Base-by-base conservation (phyloP, 106 monocot species). In the Iris macrosiphon region DNA sequence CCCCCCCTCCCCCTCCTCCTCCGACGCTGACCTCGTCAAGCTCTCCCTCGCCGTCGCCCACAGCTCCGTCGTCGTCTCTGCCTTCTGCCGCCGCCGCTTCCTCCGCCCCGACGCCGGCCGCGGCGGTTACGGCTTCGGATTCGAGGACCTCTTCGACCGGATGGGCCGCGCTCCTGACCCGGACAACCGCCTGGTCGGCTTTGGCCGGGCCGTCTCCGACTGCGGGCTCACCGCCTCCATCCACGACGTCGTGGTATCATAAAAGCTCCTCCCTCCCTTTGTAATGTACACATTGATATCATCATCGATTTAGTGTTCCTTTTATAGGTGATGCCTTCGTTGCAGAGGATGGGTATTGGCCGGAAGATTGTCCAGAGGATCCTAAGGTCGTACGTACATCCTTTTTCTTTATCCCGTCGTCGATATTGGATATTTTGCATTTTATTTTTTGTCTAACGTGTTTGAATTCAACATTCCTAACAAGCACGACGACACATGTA, bases 131-230 rank as follows among this genome's bases (percentile, higher is more conserved):
- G 65, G 13, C 18, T 68, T 61, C 32, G 63, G 71, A 7, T 72
- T 92, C 31, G 76, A 52, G 27, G 34, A 66, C 4, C 49, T 82
- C 29, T 69, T 87, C 55, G 72, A 73, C 52, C 39, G 69, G 34
- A 67, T 40, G 24, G 25, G 59, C 25, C 56, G 55, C 15, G 50
- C 35, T 23, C 46, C 68, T 17, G 59, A 26, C 1, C 26, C 52
- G 25, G 88, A 84, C 15, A 40, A 59, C 22, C 52, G 22, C 57
- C 38, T 96, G 29, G 82, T 89, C 21, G 95, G 95, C 1, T 96
- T 96, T 29, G 89, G 95, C 2, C 78, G 95, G 14, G 95, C 89
- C 2, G 79, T 96, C 16, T 89, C 81, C 1, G 89, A 96, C 31
- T 57, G 76, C 3, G 95, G 85, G 8, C 56, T 96, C 47, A 96